These are phyloP conservation scores for Nannochloris sp. DNA, from an alignment of 139 green algal genomes.

Conservation along the genomic window DNA sequence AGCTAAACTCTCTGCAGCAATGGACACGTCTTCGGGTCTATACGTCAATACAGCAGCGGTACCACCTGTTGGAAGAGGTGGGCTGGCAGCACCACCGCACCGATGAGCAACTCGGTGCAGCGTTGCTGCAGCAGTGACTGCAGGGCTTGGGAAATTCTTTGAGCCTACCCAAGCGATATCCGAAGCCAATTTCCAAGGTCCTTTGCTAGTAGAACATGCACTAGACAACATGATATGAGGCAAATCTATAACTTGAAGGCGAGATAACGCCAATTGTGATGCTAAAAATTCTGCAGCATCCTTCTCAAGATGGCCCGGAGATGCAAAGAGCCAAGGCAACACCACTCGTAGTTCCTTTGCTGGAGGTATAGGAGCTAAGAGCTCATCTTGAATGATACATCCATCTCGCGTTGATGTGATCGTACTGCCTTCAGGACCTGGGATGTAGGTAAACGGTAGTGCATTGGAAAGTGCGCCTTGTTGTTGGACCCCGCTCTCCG, in stretches of 20 bases:
- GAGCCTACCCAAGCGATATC: not conserved
- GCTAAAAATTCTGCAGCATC: not conserved
- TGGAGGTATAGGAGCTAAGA: not conserved
- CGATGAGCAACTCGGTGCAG: slow-evolving; percentile 20
- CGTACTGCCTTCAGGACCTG: no score
- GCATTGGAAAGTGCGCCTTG: no score
- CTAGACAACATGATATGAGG: not conserved
- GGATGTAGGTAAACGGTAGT: no score
- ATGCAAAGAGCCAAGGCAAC: not conserved
- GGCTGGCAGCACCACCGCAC: not conserved
- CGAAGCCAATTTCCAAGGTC: not conserved
- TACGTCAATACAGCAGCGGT: slow-evolving; percentile 6
- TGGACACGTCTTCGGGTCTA: slow-evolving; percentile 8
- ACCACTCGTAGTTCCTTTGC: not conserved
- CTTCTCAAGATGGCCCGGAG: not conserved
- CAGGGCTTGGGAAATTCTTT: not conserved
- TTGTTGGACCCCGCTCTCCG: no score
- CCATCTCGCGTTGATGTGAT: no score
- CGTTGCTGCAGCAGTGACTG: slow-evolving; percentile 7
- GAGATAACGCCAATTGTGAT: not conserved
- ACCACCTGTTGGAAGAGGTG: not conserved
- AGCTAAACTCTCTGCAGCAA: slow-evolving; percentile 14
- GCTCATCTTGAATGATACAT: not conserved
- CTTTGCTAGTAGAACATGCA: no score
- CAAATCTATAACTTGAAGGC: slow-evolving; percentile 7